These are phyloP conservation scores for Cicer pinnatifidum DNA, from an alignment of 306 rosid genomes.

Conservation along the genomic window DNA sequence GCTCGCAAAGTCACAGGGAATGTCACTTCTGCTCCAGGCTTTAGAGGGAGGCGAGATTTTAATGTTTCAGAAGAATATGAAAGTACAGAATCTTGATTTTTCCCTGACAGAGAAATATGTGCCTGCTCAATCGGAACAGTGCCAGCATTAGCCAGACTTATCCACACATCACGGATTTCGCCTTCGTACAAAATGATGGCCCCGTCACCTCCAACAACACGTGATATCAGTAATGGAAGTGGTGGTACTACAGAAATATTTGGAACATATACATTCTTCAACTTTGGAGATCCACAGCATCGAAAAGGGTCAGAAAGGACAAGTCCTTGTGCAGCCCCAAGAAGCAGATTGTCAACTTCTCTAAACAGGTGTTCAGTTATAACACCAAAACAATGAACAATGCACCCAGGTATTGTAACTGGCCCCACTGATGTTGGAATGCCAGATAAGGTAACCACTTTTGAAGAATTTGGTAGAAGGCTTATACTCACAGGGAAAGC, in stretches of 20 bases:
- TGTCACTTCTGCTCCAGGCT: slow-evolving; percentile 93
- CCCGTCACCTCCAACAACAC: slow-evolving; percentile 88
- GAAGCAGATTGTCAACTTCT: slow-evolving; percentile 97
- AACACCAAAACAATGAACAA: slow-evolving; percentile 95
- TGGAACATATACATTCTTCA: slow-evolving; percentile 79
- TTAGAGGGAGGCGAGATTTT: slow-evolving; percentile 82
- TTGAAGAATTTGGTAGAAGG: slow-evolving; percentile 91
- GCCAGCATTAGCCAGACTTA: slow-evolving; percentile 93
- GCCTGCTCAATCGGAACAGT: slow-evolving; percentile 92
- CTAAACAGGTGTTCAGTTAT: slow-evolving; percentile 92
- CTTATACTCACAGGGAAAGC: slow-evolving; percentile 83
- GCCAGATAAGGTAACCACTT: slow-evolving; percentile 88
- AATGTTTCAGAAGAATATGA: slow-evolving; percentile 74
- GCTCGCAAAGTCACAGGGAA: slow-evolving; percentile 90
- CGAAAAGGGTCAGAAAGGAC: slow-evolving; percentile 98
- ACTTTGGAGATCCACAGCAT: slow-evolving; percentile 88
- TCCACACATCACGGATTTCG: slow-evolving; percentile 89
- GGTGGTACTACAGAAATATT: slow-evolving; percentile 79
- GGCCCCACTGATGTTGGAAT: slow-evolving; percentile 87
- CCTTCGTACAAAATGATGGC: slow-evolving; percentile 94
- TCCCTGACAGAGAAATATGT: slow-evolving; percentile 86
- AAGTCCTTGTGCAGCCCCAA: slow-evolving; percentile 94
- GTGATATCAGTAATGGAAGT: slow-evolving; percentile 83
- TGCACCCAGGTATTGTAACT: slow-evolving; percentile 88
- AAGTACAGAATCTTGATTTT: slow-evolving; percentile 88